Conservation (phyloP, 176 grass and related monocot species). For the Poa annua region DNA sequence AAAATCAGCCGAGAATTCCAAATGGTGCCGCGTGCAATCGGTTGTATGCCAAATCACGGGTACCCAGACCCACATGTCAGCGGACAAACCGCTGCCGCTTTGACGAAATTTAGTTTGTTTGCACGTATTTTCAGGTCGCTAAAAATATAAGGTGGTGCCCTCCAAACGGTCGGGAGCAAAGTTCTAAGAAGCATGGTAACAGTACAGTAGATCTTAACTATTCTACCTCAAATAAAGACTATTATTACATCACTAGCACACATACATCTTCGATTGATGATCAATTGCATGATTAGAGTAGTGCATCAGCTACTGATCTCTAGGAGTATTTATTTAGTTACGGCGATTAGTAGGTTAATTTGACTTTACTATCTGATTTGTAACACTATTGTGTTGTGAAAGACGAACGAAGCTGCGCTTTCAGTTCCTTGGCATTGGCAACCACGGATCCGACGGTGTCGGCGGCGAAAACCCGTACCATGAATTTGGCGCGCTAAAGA, state of each 20-base stretch:
- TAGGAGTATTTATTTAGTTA: background rate
- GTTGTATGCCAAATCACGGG: background rate
- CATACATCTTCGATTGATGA: background rate
- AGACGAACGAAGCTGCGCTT: background rate
- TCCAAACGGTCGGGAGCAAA: constrained; percentile 35
- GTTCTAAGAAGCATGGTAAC: constrained; percentile 34
- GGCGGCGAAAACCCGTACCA: background rate
- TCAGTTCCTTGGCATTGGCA: background rate
- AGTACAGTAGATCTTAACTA: background rate
- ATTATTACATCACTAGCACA: background rate
- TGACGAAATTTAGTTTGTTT: background rate
- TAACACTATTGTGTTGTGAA: too few species aligned
- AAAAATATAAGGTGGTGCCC: background rate
- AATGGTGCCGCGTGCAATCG: background rate
- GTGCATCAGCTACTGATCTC: background rate
- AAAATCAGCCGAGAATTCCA: background rate
- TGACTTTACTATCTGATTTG: constrained; percentile 16
- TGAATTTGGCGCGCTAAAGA: background rate
- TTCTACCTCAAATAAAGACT: background rate
- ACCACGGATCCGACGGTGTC: background rate
- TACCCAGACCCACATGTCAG: background rate
- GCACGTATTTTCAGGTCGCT: background rate
- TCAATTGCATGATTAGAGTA: background rate
- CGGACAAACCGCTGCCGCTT: background rate
- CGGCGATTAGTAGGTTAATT: background rate